Conservation (phyloP, 768 basidiomycete species). For the Termitomyces sp. region DNA sequence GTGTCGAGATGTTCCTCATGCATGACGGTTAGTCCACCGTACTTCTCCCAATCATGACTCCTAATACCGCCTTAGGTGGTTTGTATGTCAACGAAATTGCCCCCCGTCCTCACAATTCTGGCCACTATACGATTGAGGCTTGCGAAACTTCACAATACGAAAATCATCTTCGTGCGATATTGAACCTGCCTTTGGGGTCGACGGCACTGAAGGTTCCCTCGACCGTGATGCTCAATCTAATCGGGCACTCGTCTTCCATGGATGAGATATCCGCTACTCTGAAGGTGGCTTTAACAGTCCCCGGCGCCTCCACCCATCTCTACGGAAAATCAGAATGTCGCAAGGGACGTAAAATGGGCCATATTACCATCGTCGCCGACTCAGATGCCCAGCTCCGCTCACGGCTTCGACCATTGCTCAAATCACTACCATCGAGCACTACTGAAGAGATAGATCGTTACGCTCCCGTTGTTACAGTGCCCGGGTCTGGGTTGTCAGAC, state of each 20-base stretch:
- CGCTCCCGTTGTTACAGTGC: slow-evolving; percentile 41
- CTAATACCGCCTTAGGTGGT: slow-evolving; percentile 41
- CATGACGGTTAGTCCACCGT: slow-evolving; percentile 57
- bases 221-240: slow-evolving; percentile 90
- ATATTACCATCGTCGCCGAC: slow-evolving; percentile 83
- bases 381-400: slow-evolving; percentile 71
- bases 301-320: slow-evolving; percentile 81
- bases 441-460: slow-evolving; percentile 49
- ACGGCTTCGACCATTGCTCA: slow-evolving; percentile 72
- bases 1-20: slow-evolving; percentile 97
- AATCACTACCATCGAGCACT: slow-evolving; percentile 51
- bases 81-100: slow-evolving; percentile 96
- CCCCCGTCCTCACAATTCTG: slow-evolving; percentile 96
- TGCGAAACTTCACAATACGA: slow-evolving; percentile 96
- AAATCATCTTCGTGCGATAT: slow-evolving; percentile 94
- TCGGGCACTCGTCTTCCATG: slow-evolving; percentile 75
- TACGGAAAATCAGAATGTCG: slow-evolving; percentile 93
- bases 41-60: background rate
- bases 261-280: slow-evolving; percentile 53
- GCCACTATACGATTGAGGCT: slow-evolving; percentile 98
- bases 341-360: slow-evolving; percentile 96
- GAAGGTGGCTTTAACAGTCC: slow-evolving; percentile 57
- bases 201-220: slow-evolving; percentile 85
- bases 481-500: slow-evolving; percentile 55
- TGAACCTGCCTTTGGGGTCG: slow-evolving; percentile 85